Conservation (phyloP, 495 filamentous ascomycete genomes). For the Stereocaulon alpinum region DNA sequence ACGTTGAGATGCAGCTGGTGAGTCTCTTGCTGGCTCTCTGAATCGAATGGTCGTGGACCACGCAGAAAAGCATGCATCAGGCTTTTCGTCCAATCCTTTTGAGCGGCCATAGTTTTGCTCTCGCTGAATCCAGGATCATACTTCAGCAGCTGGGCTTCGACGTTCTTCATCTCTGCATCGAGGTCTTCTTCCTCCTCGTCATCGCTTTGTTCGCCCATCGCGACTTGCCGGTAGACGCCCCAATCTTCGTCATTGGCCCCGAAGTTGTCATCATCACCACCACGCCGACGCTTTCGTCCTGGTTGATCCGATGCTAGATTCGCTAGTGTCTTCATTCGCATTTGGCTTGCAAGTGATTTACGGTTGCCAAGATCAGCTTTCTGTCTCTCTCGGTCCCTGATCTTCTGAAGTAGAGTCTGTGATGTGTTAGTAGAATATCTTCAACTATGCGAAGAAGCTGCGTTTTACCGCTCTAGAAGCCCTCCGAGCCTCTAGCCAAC, state of each 20-base stretch:
- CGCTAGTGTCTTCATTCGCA: conserved; percentile 97
- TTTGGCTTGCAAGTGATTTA: conserved; percentile 88
- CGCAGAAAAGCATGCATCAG: conserved; percentile 80
- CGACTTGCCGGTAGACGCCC: conserved; percentile 88
- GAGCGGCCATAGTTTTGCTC: conserved; percentile 80
- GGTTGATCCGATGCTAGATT: conserved; percentile 89
- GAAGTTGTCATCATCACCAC: conserved; percentile 78
- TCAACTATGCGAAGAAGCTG: not conserved
- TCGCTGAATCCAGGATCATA: conserved; percentile 85
- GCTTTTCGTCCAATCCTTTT: conserved; percentile 86
- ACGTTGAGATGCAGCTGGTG: conserved; percentile 93
- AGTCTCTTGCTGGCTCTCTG: conserved; percentile 64
- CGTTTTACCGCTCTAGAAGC: conserved; percentile 52
- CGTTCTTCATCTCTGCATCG: conserved; percentile 51
- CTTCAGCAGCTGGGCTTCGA: conserved; percentile 75
- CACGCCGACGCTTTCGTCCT: conserved; percentile 69
- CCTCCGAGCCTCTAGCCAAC: conserved; percentile 75
- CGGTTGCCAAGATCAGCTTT: conserved; percentile 90
- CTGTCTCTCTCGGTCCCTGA: conserved; percentile 85
- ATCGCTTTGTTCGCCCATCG: conserved; percentile 64
- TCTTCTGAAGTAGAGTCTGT: conserved; percentile 57
- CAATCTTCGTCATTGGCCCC: conserved; percentile 96
- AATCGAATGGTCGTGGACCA: conserved; percentile 77
- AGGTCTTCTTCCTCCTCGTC: conserved; percentile 84
- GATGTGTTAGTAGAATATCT: not conserved